Base-by-base conservation (phyloP, 2,329 filamentous ascomycete species). In the Bipolaris cookei region DNA sequence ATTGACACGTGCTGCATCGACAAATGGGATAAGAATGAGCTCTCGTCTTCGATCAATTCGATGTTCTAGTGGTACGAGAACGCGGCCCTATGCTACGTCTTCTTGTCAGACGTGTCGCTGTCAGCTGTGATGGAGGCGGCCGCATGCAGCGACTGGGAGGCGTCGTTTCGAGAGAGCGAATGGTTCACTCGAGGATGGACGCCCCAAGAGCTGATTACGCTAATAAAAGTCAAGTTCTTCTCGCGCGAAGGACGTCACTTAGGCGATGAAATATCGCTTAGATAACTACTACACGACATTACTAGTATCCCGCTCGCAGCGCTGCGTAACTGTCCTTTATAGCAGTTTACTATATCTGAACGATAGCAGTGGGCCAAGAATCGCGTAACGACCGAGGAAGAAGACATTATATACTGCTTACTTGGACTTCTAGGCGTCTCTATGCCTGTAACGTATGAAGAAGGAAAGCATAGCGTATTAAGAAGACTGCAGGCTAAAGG, bases 321-420 rank as follows among this genome's bases (percentile, higher is more conserved):
- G 13, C 14, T 37, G 39, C 11, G 3, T 3, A n/a, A 37, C n/a
- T n/a, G 13, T n/a, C 6, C 35, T 37, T 16, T 37, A 37, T 11
- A 37, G 13, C 35, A 37, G 3, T 37, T 37, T 16, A 37, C 13
- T 16, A n/a, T 14, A 10, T 37, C 35, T n/a, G 35, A 37, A 37
- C 35, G 35, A 10, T 3, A 3, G 13, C 6, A 6, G 4, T 37
- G 7, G 35, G 35, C 35, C 6, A 45, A 28, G 25, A 28, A 28
- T n/a, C 64, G 70, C 51, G 41, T 35, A 48, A 72, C 67, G n/a
- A 68, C 55, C 3, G 54, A 63, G 49, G 62, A 65, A 47, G 67
- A 71, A 65, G 68, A 72, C 39, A 62, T 23, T 34, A 58, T 63
- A 32, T 70, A 69, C 58, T 69, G 55, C 45, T 50, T 70, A n/a